Base-by-base conservation (phyloP, 257 asterid species). In the Penstemon newberryi region DNA sequence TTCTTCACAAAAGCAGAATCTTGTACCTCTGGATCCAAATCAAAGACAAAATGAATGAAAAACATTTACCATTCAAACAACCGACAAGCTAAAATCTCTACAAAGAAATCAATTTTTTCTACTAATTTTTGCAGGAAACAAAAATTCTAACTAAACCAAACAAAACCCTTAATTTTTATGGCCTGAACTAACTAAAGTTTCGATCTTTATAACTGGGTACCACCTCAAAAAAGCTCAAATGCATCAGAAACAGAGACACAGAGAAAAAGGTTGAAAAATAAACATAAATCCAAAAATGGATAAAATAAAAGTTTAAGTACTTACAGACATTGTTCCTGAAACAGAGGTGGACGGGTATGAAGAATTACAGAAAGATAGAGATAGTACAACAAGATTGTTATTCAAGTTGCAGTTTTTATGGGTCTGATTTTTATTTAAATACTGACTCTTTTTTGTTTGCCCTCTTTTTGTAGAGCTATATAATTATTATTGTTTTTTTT, bases 281-380 rank as follows among this genome's bases (percentile, higher is more conserved):
- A 66, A 33, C 9, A 57, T 4, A 36, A 45, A 61, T 13, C 63
- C 51, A 56, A 46, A 66, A 55, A 45, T 12, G 66, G 56, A 64
- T 55, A 37, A 65, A 15, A 25, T 55, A 19, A 38, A 46, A 62
- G n/a, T 3, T 13, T 49, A 59, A 73, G 49, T 39, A 78, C 90
- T 84, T 79, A 87, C 89, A 39, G 86, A 85, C 90, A 87, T 87
- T 77, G 73, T 40, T 53, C 3, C 56, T 8, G 52, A 59, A 72
- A 64, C 53, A 67, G 45, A 69, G 56, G 11, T 19, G 33, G 52
- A 47, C 39, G 37, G 15, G 65, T 60, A 53, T 4, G 66, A 37
- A 50, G 33, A 4, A 13, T 45, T 66, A 60, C 63, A 63, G 58
- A 63, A 2, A 36, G 13, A 58, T 46, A 65, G n/a, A 76, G 40